phyloP scores from a whole-genome alignment of 768 basidiomycete species.

The Tulasnella calospora region DNA sequence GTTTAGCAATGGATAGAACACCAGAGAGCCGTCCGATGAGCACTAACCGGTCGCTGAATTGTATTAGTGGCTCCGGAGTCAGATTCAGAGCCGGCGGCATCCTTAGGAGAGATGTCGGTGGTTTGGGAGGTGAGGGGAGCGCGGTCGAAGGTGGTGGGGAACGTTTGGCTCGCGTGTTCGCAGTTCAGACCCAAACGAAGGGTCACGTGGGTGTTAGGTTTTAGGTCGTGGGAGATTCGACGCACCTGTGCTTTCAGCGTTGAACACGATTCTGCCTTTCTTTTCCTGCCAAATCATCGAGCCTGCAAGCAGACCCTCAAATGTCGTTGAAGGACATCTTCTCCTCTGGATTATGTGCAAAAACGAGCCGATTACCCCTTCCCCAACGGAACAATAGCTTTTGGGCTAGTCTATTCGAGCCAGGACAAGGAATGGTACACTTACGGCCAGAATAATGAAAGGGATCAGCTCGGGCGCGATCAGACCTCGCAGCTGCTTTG shows the following conservation, averaged over 20 bases:
- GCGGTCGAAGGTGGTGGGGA: neutral
- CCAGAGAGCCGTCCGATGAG: neutral
- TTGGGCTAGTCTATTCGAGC: neutral
- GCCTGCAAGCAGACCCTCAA: neutral
- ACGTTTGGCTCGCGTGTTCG: neutral
- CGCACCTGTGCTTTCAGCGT: neutral
- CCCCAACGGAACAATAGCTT: neutral
- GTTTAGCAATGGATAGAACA: neutral
- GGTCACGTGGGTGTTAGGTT: neutral
- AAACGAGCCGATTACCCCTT: neutral
- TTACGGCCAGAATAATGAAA: neutral
- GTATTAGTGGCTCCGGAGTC: slow-evolving; percentile 25
- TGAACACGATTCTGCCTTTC: neutral
- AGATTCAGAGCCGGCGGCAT: neutral
- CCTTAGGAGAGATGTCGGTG: slow-evolving; percentile 4
- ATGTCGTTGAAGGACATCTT: too few species aligned
- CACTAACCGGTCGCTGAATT: slow-evolving; percentile 28
- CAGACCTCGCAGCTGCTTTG: neutral
- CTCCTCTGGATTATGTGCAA: neutral
- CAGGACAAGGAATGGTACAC: neutral
- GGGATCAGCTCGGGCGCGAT: neutral
- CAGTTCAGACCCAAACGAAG: neutral
- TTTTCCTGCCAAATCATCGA: neutral
- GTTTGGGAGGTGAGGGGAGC: neutral
- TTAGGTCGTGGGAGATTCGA: neutral